phyloP scores from a whole-genome alignment of 2,329 filamentous ascomycete species.

The Escovopsis weberi region DNA sequence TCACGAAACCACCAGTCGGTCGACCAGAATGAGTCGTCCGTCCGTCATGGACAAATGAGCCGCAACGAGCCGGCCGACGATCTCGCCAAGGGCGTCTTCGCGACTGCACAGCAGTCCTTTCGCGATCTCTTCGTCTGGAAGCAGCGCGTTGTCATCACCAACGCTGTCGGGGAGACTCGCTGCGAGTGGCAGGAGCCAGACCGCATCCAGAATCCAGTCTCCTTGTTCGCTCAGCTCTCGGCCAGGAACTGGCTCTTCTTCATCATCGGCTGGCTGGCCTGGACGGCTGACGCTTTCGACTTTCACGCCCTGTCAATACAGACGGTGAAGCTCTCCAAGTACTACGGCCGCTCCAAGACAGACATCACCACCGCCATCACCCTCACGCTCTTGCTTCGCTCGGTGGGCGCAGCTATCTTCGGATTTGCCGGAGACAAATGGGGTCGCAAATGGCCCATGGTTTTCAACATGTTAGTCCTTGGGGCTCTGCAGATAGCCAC shows the following conservation, averaged over 20 bases:
- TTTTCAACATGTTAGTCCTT: conserved; percentile 61
- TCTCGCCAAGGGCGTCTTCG: conserved; percentile 47
- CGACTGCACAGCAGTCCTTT: conserved; percentile 50
- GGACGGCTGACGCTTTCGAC: conserved; percentile 74
- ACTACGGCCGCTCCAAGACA: conserved; percentile 39
- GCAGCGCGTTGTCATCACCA: conserved; percentile 53
- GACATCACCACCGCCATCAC: conserved; percentile 63
- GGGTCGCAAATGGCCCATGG: conserved; percentile 75
- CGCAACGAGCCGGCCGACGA: conserved; percentile 45
- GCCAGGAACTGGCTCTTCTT: conserved; percentile 61
- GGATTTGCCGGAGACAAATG: conserved; percentile 66
- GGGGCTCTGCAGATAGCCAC: conserved; percentile 57
- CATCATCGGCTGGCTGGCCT: conserved; percentile 57
- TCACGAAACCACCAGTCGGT: no score
- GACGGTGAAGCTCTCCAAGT: conserved; percentile 50
- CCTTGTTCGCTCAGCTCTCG: conserved; percentile 48
- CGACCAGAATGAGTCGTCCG: no score
- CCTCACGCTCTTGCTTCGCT: conserved; percentile 58
- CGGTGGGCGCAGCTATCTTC: conserved; percentile 60
- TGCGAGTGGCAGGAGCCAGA: conserved; percentile 56
- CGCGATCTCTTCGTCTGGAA: conserved; percentile 59
- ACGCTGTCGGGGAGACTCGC: conserved; percentile 47
- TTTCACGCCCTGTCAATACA: conserved; percentile 72
- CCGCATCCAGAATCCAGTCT: conserved; percentile 55
- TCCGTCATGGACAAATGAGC: no score